Evolutionary conservation across 2,329 filamentous ascomycete species (phyloP), one percentile per base, ranked within the genome.

Genomic region (Paracoccidioides lutzii): DNA sequence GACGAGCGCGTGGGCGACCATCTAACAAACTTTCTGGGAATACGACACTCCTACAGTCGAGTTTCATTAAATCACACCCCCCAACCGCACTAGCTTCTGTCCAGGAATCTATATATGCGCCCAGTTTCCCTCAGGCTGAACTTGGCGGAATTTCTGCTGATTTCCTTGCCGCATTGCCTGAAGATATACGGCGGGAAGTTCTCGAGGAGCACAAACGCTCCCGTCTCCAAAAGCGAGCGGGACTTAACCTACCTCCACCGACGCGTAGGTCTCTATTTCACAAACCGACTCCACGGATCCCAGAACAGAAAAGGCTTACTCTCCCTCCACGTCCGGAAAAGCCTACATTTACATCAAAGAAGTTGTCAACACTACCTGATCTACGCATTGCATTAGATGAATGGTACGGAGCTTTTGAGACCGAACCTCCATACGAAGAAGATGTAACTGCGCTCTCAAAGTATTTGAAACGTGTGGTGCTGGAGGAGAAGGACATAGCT

Each of bases 111-210:
- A 55, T 52, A 5, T 38, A 59, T 3, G 56, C 58, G 5, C 63
- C 57, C 9, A 63, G 64, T 15, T 60, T 62, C 10, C 68, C 68
- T 37, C 67, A 65, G 1, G 59, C 65, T 8, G 64, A 65, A 6
- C 56, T 60, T 40, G 62, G 62, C 14, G 69, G 67, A 50, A 68
- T 88, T 3, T 85, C 88, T 57, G 75, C 80, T 0, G 82, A 84
- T 0, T 90, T 96, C 64, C 81, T 97, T 2, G 82, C 85, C 0
- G 89, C 90, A 14, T 75, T 97, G 0, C 91, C 91, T 0, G 83
- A 87, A 60, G 88, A 95, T 49, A 80, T 95, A 49, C 82, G 87
- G 10, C 76, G 73, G 14, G 90, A 97, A 69, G 78, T 97, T 5
- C 70, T 95, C 2, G 83, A 81, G 22, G 87, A 95, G 63, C 84